Evolutionary conservation across 192 early-diverging fungal genomes (phyloP).

Genomic region (Podila minutissima): DNA sequence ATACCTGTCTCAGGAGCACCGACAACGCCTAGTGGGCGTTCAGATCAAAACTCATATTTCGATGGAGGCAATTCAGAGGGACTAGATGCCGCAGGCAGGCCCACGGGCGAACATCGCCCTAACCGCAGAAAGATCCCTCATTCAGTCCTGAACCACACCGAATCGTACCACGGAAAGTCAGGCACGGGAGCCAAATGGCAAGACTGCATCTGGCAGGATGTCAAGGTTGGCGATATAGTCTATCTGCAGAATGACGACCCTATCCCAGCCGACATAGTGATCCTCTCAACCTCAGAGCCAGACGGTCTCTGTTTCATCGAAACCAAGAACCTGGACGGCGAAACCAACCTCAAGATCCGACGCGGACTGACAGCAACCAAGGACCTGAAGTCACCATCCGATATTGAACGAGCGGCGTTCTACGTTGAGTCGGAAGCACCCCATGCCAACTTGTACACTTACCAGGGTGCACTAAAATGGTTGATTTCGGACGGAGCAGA

Average conservation of each 20-base stretch:
- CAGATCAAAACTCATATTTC: constrained; percentile 54
- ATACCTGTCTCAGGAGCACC: constrained; percentile 40
- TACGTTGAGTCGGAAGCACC: constrained; percentile 88
- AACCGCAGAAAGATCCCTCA: constrained; percentile 54
- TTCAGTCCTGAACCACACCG: constrained; percentile 53
- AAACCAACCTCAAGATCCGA: constrained; percentile 96
- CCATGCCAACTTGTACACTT: constrained; percentile 88
- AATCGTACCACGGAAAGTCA: constrained; percentile 18
- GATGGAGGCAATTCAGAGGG: constrained; percentile 42
- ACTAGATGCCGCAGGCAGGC: constrained; percentile 32
- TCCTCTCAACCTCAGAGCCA: constrained; percentile 85
- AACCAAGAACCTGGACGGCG: constrained; percentile 98
- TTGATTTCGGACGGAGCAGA: constrained; percentile 47
- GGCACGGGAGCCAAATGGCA: constrained; percentile 61
- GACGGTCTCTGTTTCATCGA: constrained; percentile 94
- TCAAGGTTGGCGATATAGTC: constrained; percentile 92
- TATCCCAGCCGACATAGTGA: constrained; percentile 92
- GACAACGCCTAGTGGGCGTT: constrained; percentile 30
- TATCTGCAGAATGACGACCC: constrained; percentile 83
- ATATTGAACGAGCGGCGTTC: constrained; percentile 68
- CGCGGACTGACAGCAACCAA: constrained; percentile 71
- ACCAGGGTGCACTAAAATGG: constrained; percentile 78
- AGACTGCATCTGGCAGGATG: constrained; percentile 79
- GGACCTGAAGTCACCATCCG: constrained; percentile 63
- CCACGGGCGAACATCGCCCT: constrained; percentile 9